A percentile compares a stretch with the other conserved stretches of the same genome.
phyloP scores from a whole-genome alignment of 192 early-diverging fungal species.

The Linnemannia hyalina region DNA sequence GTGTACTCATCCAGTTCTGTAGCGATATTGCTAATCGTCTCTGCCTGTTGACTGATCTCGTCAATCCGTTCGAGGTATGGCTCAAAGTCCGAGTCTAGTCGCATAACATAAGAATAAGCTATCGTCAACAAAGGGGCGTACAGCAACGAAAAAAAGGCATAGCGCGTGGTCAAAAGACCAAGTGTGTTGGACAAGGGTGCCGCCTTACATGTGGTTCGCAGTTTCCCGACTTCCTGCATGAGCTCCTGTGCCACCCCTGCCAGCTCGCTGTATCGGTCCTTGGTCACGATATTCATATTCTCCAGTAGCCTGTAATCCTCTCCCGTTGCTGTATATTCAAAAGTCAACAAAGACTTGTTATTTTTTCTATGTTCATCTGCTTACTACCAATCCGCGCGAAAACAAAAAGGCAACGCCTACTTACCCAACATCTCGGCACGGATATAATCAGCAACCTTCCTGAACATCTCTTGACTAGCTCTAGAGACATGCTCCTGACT shows the following conservation, averaged over 20 bases:
- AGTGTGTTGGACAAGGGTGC: neutral
- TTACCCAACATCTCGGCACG: constrained; percentile 56
- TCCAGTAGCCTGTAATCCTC: constrained; percentile 61
- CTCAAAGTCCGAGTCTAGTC: constrained; percentile 58
- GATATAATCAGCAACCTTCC: constrained; percentile 56
- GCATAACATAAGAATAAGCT: neutral
- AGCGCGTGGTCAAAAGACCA: neutral
- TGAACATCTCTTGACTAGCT: constrained; percentile 60
- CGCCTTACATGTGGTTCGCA: constrained; percentile 54
- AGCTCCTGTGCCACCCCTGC: constrained; percentile 57
- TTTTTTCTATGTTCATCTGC: neutral
- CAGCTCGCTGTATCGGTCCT: constrained; percentile 58
- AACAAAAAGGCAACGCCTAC: neutral
- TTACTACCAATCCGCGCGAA: neutral
- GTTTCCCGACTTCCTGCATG: constrained; percentile 58
- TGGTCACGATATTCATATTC: constrained; percentile 56
- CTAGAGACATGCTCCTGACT: constrained; percentile 55
- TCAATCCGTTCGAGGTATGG: constrained; percentile 58
- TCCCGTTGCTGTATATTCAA: constrained; percentile 39
- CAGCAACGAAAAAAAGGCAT: no score
- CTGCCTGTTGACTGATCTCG: constrained; percentile 59
- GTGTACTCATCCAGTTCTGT: constrained; percentile 61
- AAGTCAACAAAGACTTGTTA: neutral
- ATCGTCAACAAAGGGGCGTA: neutral
- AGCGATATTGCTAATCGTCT: constrained; percentile 56